These are phyloP conservation scores for Zygnema circumcarinatum DNA, from an alignment of 139 green algal species.

Conservation along the genomic window DNA sequence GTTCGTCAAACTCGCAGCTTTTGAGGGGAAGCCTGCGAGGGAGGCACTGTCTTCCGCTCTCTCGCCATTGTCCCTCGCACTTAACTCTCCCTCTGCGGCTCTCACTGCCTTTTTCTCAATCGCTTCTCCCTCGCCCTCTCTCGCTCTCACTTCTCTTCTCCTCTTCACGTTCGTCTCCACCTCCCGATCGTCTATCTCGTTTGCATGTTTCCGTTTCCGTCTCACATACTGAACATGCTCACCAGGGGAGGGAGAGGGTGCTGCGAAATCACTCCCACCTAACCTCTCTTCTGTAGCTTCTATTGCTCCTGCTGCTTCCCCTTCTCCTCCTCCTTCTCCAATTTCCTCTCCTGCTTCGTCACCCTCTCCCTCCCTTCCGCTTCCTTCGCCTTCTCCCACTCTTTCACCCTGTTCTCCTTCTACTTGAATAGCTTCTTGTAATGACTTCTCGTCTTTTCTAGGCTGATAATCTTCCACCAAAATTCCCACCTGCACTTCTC, in stretches of 20 bases:
- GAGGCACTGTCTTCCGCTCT: conserved; percentile 18
- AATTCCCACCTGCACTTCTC: too few relatives aligned
- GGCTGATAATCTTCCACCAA: neutral
- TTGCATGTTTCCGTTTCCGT: neutral
- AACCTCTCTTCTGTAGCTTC: neutral
- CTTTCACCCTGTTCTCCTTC: neutral
- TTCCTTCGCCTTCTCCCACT: neutral
- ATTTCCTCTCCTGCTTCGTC: neutral
- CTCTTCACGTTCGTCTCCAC: neutral
- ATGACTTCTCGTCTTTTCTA: too few relatives aligned
- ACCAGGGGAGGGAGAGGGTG: neutral
- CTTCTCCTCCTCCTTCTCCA: neutral
- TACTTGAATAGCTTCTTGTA: too few relatives aligned
- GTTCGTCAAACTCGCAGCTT: conserved; percentile 1
- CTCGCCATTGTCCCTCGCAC: neutral
- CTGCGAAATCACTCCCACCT: conserved; percentile 1
- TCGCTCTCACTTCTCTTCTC: too few relatives aligned
- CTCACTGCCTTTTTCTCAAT: neutral
- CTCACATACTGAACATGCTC: conserved; percentile 4
- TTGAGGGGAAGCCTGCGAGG: neutral
- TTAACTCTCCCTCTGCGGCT: neutral
- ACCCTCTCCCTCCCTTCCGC: neutral
- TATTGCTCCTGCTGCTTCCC: neutral
- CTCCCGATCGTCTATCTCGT: neutral
- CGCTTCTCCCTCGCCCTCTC: neutral